These are phyloP conservation scores for Calycina herbarum DNA, from an alignment of 2,329 filamentous ascomycete genomes.

Conservation along the genomic window DNA sequence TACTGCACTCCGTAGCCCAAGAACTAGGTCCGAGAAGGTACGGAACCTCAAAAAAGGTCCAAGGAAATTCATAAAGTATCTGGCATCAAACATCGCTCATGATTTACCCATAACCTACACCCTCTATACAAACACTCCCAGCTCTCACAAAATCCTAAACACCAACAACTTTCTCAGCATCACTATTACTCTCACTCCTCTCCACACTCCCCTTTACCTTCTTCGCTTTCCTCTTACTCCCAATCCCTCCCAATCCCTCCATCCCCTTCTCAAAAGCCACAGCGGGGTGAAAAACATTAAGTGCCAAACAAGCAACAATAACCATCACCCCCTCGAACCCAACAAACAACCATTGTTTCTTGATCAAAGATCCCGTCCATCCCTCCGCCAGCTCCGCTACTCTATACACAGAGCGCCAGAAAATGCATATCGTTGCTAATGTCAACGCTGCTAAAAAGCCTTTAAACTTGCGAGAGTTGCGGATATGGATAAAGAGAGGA, in stretches of 20 bases:
- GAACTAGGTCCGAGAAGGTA: too few relatives aligned
- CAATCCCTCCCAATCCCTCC: constrained; percentile 14
- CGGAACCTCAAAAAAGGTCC: too few relatives aligned
- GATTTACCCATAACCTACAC: too few relatives aligned
- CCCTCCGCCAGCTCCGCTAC: constrained; percentile 51
- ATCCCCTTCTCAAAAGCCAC: constrained; percentile 19
- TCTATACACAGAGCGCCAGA: constrained; percentile 57
- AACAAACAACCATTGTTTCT: constrained; percentile 29
- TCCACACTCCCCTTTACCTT: not conserved
- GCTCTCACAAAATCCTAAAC: too few relatives aligned
- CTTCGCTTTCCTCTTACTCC: constrained; percentile 14
- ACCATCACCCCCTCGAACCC: constrained; percentile 37
- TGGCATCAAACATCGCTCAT: too few relatives aligned
- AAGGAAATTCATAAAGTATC: too few relatives aligned
- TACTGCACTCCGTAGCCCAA: too few relatives aligned
- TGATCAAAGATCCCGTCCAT: constrained; percentile 45
- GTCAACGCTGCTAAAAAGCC: constrained; percentile 38
- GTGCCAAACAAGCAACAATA: constrained; percentile 25
- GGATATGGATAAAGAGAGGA: constrained; percentile 20
- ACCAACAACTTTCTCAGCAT: constrained; percentile 12
- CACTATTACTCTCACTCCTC: constrained; percentile 16
- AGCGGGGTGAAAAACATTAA: constrained; percentile 43
- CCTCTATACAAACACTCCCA: too few relatives aligned
- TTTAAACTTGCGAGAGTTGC: constrained; percentile 27
- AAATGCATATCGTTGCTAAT: constrained; percentile 54